Evolutionary conservation across 805 yeast genomes (phyloP).

Genomic region (Hanseniaspora guilliermondii): DNA sequence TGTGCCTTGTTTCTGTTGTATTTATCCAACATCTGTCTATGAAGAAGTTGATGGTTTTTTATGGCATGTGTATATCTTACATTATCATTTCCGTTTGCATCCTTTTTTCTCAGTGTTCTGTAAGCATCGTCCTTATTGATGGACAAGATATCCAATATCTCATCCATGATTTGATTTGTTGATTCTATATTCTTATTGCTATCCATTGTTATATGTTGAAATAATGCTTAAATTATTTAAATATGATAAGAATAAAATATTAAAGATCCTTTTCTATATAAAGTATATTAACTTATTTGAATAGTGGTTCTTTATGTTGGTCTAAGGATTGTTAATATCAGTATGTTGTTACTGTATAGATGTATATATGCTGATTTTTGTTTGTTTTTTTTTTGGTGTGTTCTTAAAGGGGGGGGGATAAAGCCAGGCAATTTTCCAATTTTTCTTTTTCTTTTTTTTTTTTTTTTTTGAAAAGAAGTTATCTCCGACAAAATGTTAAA

Average conservation of each 20-base stretch:
- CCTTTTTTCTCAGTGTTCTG: slow-evolving; percentile 24
- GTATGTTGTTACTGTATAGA: too few species aligned
- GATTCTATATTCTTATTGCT: not conserved
- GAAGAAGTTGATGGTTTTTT: slow-evolving; percentile 5
- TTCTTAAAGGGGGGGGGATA: too few species aligned
- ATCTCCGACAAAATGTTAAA: not conserved
- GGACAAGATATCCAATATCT: not conserved
- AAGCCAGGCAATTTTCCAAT: not conserved
- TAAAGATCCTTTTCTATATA: too few species aligned
- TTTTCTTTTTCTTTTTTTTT: not conserved
- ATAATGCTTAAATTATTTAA: too few species aligned
- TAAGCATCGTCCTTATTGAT: slow-evolving; percentile 17
- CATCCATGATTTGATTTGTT: not conserved
- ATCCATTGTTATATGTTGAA: not conserved
- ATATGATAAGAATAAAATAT: too few species aligned
- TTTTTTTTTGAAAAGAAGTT: not conserved
- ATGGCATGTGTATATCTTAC: slow-evolving; percentile 19
- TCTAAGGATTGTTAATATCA: too few species aligned
- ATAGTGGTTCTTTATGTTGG: not conserved
- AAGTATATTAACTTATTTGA: too few species aligned
- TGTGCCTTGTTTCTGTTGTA: slow-evolving; percentile 17
- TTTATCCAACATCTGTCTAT: slow-evolving; percentile 22
- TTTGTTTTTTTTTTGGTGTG: not conserved
- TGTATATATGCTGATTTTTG: not conserved
- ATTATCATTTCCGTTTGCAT: slow-evolving; percentile 22